Percentiles rank a stretch among this genome's conserved stretches.
phyloP scores from a whole-genome alignment of 2,329 filamentous ascomycete genomes.

The Sporothrix brunneoviolacea region DNA sequence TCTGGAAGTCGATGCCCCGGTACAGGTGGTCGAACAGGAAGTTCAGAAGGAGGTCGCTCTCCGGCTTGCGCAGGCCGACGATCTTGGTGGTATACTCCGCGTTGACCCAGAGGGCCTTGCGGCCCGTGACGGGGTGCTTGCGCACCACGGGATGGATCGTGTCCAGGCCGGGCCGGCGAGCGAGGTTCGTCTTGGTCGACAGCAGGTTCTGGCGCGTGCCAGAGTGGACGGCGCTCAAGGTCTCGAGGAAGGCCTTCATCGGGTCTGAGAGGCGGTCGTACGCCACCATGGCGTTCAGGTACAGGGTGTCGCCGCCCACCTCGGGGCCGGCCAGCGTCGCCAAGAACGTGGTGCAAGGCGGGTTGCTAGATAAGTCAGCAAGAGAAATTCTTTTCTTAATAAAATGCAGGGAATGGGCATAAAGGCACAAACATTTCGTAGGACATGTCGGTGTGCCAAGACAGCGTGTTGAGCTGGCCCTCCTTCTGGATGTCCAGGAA shows the following conservation, averaged over 20 bases:
- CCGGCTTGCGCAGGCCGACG: too few species aligned
- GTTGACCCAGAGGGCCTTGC: too few species aligned
- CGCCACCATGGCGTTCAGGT: constrained; percentile 70
- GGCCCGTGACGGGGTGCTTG: constrained; percentile 76
- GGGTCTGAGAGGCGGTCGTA: constrained; percentile 73
- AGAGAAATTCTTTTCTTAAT: too few species aligned
- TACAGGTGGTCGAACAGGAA: constrained; percentile 38
- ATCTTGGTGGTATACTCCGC: too few species aligned
- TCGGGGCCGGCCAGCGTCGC: constrained; percentile 75
- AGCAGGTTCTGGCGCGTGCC: constrained; percentile 27
- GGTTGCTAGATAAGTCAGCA: constrained; percentile 45
- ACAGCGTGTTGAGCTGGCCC: constrained; percentile 54
- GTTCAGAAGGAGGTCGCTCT: constrained; percentile 56
- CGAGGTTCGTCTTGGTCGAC: constrained; percentile 48
- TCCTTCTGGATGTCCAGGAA: constrained; percentile 47
- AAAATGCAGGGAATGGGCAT: too few species aligned
- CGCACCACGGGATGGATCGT: constrained; percentile 71
- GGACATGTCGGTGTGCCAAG: constrained; percentile 84
- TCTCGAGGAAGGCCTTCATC: constrained; percentile 50
- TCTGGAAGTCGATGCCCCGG: constrained; percentile 38
- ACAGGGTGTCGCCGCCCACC: constrained; percentile 78
- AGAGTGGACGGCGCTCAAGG: not conserved
- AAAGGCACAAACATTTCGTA: constrained; percentile 56
- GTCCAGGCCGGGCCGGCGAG: constrained; percentile 47
- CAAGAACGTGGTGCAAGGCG: constrained; percentile 82